Percentiles rank a stretch among this genome's conserved stretches.
These are phyloP conservation scores for Pseudocercospora pini-densiflorae DNA, from an alignment of 2,329 filamentous ascomycete species.

Conservation along the genomic window DNA sequence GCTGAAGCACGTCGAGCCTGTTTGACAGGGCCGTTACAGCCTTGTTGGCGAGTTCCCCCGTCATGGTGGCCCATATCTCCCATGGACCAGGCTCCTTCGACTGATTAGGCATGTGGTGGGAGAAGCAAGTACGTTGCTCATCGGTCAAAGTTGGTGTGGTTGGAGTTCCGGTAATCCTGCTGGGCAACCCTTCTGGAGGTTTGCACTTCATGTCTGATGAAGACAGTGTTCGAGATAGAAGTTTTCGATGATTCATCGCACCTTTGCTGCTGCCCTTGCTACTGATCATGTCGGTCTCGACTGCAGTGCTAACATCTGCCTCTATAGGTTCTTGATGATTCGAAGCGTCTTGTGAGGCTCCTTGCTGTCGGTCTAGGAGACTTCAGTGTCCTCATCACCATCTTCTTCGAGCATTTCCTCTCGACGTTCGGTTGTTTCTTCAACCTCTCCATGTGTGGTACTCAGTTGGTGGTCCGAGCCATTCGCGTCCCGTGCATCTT, in stretches of 20 bases:
- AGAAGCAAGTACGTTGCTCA: no score
- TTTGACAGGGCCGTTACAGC: no score
- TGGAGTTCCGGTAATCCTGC: no score
- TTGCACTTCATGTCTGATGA: neutral
- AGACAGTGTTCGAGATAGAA: neutral
- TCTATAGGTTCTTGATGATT: constrained; percentile 10
- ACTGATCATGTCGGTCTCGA: constrained; percentile 1
- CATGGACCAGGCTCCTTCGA: no score
- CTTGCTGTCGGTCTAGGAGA: constrained; percentile 12
- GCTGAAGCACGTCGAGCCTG: no score
- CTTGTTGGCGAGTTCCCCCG: no score
- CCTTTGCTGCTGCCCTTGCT: constrained; percentile 4
- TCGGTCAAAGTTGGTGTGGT: no score
- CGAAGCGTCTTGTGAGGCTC: constrained; percentile 8
- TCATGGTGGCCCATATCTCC: no score
- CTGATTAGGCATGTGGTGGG: no score
- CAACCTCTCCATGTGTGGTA: constrained; percentile 5
- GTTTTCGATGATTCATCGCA: neutral
- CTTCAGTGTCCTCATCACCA: constrained; percentile 18
- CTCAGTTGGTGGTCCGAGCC: constrained; percentile 10
- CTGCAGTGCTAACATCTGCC: neutral
- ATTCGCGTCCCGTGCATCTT: neutral
- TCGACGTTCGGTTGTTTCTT: neutral
- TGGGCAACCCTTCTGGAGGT: neutral
- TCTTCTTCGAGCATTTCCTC: constrained; percentile 12